These are phyloP conservation scores for Annona cherimola DNA, from an alignment of 164 flowering plant genomes.

Conservation along the genomic window DNA sequence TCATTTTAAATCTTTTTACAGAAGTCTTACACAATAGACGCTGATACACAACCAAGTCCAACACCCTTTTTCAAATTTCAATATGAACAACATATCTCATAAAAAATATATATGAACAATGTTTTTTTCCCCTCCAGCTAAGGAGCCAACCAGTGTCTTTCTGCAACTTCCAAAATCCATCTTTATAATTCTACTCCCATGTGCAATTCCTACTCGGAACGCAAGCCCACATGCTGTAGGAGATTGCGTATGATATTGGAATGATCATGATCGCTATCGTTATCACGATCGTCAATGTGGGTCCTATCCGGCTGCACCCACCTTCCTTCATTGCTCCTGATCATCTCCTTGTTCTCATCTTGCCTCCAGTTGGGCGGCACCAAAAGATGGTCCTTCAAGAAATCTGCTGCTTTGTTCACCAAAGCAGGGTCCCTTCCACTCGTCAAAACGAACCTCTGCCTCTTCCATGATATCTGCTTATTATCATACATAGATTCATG, in stretches of 20 bases:
- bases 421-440: slow-evolving; percentile 60
- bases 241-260: slow-evolving; percentile 17
- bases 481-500: background rate
- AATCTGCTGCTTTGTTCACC: slow-evolving; percentile 63
- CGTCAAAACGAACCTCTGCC: slow-evolving; percentile 44
- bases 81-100: no score
- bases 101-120: no score
- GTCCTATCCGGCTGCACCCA: slow-evolving; percentile 55
- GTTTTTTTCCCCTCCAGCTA: no score
- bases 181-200: no score
- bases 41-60: no score
- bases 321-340: slow-evolving; percentile 47
- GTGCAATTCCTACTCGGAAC: background rate
- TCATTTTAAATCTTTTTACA: no score
- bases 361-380: slow-evolving; percentile 73
- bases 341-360: slow-evolving; percentile 66
- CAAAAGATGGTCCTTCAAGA: slow-evolving; percentile 49
- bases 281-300: slow-evolving; percentile 40
- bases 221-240: background rate
- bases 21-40: no score
- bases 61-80: no score
- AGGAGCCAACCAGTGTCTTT: no score
- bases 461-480: slow-evolving; percentile 58
- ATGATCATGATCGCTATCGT: slow-evolving; percentile 28
- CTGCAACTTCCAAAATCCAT: no score